Evolutionary conservation across 768 basidiomycete species (phyloP).

Genomic region (Lentinus tigrinus): DNA sequence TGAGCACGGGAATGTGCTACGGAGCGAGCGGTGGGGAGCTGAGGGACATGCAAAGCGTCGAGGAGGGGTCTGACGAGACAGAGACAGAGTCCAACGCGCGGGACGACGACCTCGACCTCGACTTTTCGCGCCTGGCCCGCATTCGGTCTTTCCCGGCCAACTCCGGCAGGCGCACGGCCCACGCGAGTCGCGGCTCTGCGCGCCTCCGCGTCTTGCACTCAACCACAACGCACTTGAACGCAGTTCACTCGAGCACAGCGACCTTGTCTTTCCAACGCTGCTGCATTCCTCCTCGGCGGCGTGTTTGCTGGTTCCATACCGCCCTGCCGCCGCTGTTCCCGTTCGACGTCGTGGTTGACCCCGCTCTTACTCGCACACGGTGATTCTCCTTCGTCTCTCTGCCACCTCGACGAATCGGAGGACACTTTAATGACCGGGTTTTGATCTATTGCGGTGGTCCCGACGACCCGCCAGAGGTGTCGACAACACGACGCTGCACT

Average conservation of each 20-base stretch:
- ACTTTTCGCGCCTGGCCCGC: conserved; percentile 15
- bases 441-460: neutral
- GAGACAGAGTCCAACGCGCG: conserved; percentile 6
- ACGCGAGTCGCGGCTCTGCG: neutral
- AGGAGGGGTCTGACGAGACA: conserved; percentile 5
- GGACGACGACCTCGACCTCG: conserved; percentile 18
- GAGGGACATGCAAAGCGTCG: conserved; percentile 18
- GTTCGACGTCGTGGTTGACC: neutral
- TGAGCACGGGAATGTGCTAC: conserved; percentile 19
- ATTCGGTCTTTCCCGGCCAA: conserved; percentile 7
- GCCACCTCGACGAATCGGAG: neutral
- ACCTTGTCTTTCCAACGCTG: too few relatives aligned
- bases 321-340: neutral
- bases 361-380: too few relatives aligned
- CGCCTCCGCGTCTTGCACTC: neutral
- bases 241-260: too few relatives aligned
- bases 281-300: too few relatives aligned
- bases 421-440: neutral
- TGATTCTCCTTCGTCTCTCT: neutral
- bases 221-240: neutral
- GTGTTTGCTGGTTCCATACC: too few relatives aligned
- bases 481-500: neutral
- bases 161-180: neutral
- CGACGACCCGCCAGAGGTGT: neutral
- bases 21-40: conserved; percentile 8